Evolutionary conservation across 75 land plant species (phyloP).

Genomic region (Selaginella moellendorffii): DNA sequence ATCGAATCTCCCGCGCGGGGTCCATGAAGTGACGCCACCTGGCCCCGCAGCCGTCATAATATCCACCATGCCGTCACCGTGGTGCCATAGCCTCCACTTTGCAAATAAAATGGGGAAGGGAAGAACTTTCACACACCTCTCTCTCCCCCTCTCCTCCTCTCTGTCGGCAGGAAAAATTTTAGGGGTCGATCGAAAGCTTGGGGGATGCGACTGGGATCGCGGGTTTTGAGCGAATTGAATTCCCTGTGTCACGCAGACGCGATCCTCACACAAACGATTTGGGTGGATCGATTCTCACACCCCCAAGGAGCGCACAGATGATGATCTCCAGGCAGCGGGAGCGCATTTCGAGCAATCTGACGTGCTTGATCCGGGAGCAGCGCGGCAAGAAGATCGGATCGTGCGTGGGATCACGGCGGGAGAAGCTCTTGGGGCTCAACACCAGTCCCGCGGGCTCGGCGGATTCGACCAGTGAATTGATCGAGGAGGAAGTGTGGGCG

Average conservation of each 20-base stretch:
- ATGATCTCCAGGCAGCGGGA: neutral
- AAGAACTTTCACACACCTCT: too few relatives aligned
- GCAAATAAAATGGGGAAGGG: neutral
- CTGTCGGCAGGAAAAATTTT: too few relatives aligned
- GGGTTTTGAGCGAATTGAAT: too few relatives aligned
- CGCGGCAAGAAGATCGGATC: neutral
- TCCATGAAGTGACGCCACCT: neutral
- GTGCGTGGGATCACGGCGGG: neutral
- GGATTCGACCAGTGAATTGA: slow-evolving; percentile 1
- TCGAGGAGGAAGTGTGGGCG: slow-evolving; percentile 25
- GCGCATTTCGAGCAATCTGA: neutral
- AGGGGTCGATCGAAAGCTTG: too few relatives aligned
- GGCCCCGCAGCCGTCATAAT: neutral
- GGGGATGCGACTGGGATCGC: too few relatives aligned
- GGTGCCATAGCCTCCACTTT: neutral
- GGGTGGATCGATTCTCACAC: too few relatives aligned
- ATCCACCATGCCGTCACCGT: neutral
- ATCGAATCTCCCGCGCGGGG: neutral
- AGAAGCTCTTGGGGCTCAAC: neutral
- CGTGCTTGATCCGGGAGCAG: neutral
- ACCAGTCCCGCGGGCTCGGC: neutral
- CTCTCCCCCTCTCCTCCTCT: too few relatives aligned
- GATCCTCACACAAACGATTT: too few relatives aligned
- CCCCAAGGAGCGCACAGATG: too few relatives aligned
- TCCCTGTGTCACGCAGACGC: too few relatives aligned